Conservation (phyloP, 2,329 filamentous ascomycete genomes). For the Gaeumannomyces sp. region DNA sequence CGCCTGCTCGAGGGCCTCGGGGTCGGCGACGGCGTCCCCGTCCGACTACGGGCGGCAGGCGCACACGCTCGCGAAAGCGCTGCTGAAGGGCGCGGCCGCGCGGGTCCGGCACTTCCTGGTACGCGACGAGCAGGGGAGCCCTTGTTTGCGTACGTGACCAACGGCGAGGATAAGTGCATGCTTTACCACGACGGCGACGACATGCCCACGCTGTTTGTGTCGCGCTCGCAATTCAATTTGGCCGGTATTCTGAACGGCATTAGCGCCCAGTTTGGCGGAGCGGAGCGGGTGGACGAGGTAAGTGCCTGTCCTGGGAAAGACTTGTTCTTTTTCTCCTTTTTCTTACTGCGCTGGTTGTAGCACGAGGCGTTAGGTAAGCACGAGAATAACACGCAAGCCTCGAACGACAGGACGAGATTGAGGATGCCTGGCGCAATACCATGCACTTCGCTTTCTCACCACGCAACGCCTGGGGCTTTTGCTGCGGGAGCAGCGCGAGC, state of each 20-base stretch:
- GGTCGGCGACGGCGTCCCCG: too few species aligned
- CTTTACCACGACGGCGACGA: constrained; percentile 19
- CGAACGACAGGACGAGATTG: constrained; percentile 4
- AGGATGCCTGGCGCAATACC: constrained; percentile 14
- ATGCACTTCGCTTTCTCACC: constrained; percentile 16
- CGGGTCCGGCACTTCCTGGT: constrained; percentile 3
- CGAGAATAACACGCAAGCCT: too few species aligned
- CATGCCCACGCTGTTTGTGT: constrained; percentile 16
- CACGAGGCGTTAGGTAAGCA: too few species aligned
- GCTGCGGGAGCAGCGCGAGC: neutral
- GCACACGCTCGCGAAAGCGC: neutral
- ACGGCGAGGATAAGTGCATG: constrained; percentile 5
- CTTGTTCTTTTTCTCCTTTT: too few species aligned
- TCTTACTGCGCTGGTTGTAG: too few species aligned
- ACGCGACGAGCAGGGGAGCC: neutral
- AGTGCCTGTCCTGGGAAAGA: too few species aligned
- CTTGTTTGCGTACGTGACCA: constrained; percentile 15
- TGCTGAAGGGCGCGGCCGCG: neutral
- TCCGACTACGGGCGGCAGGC: neutral
- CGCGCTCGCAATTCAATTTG: constrained; percentile 14
- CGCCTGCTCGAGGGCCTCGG: constrained; percentile 5
- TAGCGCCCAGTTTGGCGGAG: neutral
- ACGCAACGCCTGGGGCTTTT: constrained; percentile 3
- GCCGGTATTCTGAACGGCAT: neutral
- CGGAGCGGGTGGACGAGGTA: neutral